Evolutionary conservation across 2,329 filamentous ascomycete species (phyloP), one percentile per base, ranked within the genome.

Genomic region (Pestalotiopsis sp.): DNA sequence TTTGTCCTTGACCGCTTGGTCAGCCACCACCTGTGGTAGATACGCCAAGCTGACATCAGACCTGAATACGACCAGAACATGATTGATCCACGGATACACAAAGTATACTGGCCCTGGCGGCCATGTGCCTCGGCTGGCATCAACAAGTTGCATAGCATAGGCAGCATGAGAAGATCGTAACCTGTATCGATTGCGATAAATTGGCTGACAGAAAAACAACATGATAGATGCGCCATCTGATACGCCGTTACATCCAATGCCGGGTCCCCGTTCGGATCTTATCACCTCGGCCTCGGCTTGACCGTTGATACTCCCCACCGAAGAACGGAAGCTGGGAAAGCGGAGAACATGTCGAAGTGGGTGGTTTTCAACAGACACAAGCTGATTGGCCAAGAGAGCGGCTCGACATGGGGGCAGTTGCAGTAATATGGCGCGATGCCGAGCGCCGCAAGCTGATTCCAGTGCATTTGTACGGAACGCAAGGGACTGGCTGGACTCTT

Each of bases 261-360:
- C 45, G 45, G 45, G 45, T 52, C 45, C 3, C 20, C 45, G 20
- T 6, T n/a, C 45, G 17, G 45, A 59, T n/a, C 57, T 59, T 59
- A 36, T 27, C 57, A 13, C 23, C 59, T 62, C 36, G 59, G 59
- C 31, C 36, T 62, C 59, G 59, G 59, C 59, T 62, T 36, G 59
- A 36, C 57, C 57, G 57, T 59, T 59, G 23, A 59, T 59, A 59
- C 57, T 36, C 57, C 23, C 27, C 27, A 36, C 23, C 14, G 27
- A 59, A 23, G 25, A 23, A 59, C 27, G 57, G 57, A 36, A 36
- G 57, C 23, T 27, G 23, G 23, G 59, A 31, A 31, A 39, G 59
- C 59, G 59, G 31, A 62, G 59, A 39, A 39, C 38, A 62, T 20
- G 4, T 27, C 17, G 6, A 36, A 36, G 59, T 62, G 59, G 59